These are phyloP conservation scores for Arctium minus DNA, from an alignment of 129 eudicot species.

Conservation along the genomic window DNA sequence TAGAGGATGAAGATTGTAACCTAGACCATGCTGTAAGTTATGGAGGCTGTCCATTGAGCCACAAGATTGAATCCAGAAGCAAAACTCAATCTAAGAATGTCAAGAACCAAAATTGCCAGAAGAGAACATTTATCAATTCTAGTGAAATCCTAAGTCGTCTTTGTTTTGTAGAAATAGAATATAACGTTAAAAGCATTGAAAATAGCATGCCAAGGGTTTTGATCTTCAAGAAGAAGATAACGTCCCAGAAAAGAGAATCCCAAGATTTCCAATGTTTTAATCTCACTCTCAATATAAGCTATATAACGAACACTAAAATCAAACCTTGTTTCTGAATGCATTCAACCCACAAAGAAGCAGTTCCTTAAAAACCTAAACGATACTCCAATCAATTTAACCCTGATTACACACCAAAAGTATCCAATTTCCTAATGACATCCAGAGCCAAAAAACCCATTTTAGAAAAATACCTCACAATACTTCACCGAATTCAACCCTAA, in stretches of 20 bases:
- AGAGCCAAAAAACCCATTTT: neutral
- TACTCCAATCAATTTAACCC: slow-evolving; percentile 10
- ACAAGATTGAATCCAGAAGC: neutral
- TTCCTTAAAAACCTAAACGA: neutral
- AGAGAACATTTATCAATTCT: neutral
- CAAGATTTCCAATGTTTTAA: neutral
- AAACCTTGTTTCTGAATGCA: slow-evolving; percentile 1
- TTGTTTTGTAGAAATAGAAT: neutral
- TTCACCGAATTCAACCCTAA: slow-evolving; percentile 3
- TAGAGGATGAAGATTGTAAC: slow-evolving; percentile 9
- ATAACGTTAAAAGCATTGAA: neutral
- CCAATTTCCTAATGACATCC: slow-evolving; percentile 1
- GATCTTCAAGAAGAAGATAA: neutral
- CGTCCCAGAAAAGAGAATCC: neutral
- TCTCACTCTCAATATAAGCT: neutral
- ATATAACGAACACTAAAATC: neutral
- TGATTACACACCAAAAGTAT: neutral
- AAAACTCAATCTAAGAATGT: slow-evolving; percentile 1
- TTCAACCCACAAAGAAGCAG: neutral
- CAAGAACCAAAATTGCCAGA: slow-evolving; percentile 2
- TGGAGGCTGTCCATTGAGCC: neutral
- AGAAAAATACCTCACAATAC: neutral
- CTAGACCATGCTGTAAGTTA: neutral
- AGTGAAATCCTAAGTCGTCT: neutral
- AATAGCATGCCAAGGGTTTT: neutral